phyloP scores from a whole-genome alignment of 2,329 filamentous ascomycete genomes.

The Neonectria magnoliae region DNA sequence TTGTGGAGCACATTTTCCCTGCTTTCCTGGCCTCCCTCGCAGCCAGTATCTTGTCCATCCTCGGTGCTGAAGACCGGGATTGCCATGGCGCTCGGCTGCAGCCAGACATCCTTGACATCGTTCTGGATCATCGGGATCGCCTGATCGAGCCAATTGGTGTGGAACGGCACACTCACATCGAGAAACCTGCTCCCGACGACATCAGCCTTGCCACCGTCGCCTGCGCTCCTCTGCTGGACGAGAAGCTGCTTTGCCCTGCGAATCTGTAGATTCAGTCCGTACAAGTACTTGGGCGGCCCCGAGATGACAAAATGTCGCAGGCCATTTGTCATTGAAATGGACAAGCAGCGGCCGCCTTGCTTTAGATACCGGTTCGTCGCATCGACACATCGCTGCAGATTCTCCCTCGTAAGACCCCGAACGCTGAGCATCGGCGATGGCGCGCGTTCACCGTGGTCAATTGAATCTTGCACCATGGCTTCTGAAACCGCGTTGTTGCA shows the following conservation, averaged over 20 bases:
- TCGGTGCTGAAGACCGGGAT: slow-evolving; percentile 18
- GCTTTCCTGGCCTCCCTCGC: neutral
- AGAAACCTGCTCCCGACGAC: slow-evolving; percentile 12
- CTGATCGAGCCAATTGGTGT: slow-evolving; percentile 12
- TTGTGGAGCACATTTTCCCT: neutral
- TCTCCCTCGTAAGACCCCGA: slow-evolving; percentile 10
- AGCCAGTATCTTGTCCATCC: slow-evolving; percentile 4
- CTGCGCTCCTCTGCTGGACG: neutral
- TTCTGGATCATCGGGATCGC: slow-evolving; percentile 17
- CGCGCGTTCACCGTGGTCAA: slow-evolving; percentile 17
- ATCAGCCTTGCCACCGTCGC: neutral
- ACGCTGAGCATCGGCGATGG: slow-evolving; percentile 22
- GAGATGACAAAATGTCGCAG: slow-evolving; percentile 21
- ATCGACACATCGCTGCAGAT: slow-evolving; percentile 13
- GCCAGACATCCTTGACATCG: slow-evolving; percentile 6
- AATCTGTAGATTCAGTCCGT: slow-evolving; percentile 22
- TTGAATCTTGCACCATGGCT: slow-evolving; percentile 20
- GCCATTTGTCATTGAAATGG: slow-evolving; percentile 17
- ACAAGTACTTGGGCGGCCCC: slow-evolving; percentile 18
- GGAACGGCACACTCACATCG: slow-evolving; percentile 23
- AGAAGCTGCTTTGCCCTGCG: slow-evolving; percentile 14
- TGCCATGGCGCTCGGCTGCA: neutral
- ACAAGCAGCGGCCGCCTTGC: neutral
- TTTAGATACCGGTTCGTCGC: slow-evolving; percentile 21
- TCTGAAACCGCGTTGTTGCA: slow-evolving; percentile 5